Percentiles rank a stretch among this genome's conserved stretches.
Conservation (phyloP, 495 filamentous ascomycete species). For the Aspergillus homomorphus region DNA sequence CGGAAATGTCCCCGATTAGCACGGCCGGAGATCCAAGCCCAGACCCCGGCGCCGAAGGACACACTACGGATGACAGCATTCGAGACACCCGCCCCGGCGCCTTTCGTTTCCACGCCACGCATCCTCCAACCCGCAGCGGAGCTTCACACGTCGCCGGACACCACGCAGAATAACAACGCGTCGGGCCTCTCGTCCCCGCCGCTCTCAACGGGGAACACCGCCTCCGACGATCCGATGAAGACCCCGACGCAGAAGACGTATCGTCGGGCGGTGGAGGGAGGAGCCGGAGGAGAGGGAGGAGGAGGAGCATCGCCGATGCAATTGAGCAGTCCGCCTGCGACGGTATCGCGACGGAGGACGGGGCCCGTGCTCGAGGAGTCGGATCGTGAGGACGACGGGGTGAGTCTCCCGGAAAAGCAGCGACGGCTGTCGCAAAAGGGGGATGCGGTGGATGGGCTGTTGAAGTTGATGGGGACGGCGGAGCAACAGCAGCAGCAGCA, state of each 20-base stretch:
- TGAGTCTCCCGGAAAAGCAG: neutral
- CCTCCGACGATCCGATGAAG: constrained; percentile 19
- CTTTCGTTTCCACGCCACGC: neutral
- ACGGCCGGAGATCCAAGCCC: constrained; percentile 21
- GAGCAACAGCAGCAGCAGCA: constrained; percentile 8
- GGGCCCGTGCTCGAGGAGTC: neutral
- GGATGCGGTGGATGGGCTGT: constrained; percentile 41
- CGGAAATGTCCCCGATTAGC: constrained; percentile 39
- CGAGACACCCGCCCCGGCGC: constrained; percentile 12
- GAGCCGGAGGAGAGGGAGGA: too few species aligned
- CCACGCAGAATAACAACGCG: constrained; percentile 7
- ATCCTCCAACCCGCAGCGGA: constrained; percentile 20
- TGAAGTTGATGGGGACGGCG: constrained; percentile 42
- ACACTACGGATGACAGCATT: constrained; percentile 19
- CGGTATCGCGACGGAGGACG: constrained; percentile 21
- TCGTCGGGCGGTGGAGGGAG: constrained; percentile 7
- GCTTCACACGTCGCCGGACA: constrained; percentile 20
- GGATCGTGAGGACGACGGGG: neutral
- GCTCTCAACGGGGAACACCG: constrained; percentile 10
- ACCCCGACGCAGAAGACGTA: constrained; percentile 27
- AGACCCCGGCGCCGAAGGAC: constrained; percentile 18
- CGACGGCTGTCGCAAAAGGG: constrained; percentile 30
- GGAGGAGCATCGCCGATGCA: constrained; percentile 37
- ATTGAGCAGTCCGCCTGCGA: constrained; percentile 37
- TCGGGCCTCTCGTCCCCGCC: constrained; percentile 18